Evolutionary conservation across 768 basidiomycete species (phyloP).

Genomic region (Amylocystis lapponica): DNA sequence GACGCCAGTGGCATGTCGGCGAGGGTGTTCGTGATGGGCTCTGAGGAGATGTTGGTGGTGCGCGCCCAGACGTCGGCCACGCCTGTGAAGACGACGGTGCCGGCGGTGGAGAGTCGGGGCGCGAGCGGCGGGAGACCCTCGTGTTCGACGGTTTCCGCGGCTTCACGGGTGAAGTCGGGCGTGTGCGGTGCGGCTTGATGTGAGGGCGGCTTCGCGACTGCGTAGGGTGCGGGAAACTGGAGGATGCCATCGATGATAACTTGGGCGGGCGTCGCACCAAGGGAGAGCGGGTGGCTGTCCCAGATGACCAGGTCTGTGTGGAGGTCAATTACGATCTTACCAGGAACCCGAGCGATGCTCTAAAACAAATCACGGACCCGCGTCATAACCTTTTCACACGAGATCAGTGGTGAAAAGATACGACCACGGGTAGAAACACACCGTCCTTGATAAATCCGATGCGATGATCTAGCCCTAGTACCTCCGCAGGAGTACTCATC

Average conservation of each 20-base stretch:
- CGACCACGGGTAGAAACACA: constrained; percentile 10
- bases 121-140: constrained; percentile 68
- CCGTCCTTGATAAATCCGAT: constrained; percentile 66
- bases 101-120: constrained; percentile 27
- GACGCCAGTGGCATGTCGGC: constrained; percentile 5
- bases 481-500: constrained; percentile 57
- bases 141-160: constrained; percentile 47
- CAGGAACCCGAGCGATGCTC: background rate
- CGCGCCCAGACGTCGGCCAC: constrained; percentile 37
- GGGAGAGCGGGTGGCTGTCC: constrained; percentile 71
- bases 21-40: background rate
- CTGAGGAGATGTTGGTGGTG: constrained; percentile 7
- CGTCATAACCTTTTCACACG: constrained; percentile 53
- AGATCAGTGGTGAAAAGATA: background rate
- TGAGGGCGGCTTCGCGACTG: constrained; percentile 36
- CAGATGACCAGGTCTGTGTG: constrained; percentile 46
- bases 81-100: constrained; percentile 45
- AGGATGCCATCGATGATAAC: constrained; percentile 82
- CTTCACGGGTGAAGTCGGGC: constrained; percentile 60
- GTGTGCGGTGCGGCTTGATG: constrained; percentile 46
- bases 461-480: constrained; percentile 62
- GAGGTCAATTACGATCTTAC: background rate
- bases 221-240: constrained; percentile 41
- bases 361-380: no score
- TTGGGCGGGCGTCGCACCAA: constrained; percentile 77